Evolutionary conservation across 805 yeast species (phyloP).

Genomic region (Candida endomychidarum): DNA sequence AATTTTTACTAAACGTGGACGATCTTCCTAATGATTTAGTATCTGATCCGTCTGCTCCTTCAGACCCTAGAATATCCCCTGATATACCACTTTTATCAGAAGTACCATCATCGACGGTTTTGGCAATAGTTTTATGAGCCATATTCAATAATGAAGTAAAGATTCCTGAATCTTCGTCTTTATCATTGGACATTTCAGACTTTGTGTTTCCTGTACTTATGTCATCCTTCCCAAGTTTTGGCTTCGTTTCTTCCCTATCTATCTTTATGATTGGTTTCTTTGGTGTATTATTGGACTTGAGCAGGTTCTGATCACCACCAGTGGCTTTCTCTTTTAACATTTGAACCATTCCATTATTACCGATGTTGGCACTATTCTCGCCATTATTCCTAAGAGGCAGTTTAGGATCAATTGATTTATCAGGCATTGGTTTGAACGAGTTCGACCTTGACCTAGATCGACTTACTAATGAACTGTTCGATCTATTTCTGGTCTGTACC

Average conservation of each 20-base stretch:
- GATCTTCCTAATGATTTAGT: constrained; percentile 1
- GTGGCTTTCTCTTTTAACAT: too few relatives aligned
- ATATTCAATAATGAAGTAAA: constrained; percentile 45
- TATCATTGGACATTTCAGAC: not conserved
- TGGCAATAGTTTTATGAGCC: constrained; percentile 47
- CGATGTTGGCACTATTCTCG: too few relatives aligned
- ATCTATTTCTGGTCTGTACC: constrained; percentile 9
- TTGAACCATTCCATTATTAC: not conserved
- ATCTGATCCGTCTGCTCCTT: not conserved
- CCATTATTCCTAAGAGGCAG: not conserved
- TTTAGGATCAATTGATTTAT: constrained; percentile 3
- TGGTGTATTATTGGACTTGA: too few relatives aligned
- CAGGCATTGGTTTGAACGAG: constrained; percentile 3
- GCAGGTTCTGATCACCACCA: too few relatives aligned
- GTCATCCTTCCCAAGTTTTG: not conserved
- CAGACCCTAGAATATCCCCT: not conserved
- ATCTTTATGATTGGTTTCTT: not conserved
- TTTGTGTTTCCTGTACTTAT: not conserved
- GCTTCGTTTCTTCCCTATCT: not conserved
- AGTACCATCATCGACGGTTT: constrained; percentile 12
- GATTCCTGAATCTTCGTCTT: constrained; percentile 32
- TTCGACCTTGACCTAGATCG: constrained; percentile 10
- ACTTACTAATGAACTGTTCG: constrained; percentile 7
- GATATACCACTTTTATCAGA: not conserved
- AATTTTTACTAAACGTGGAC: constrained; percentile 15